Conservation (phyloP, 2,329 filamentous ascomycete species). For the Phaeoacremonium minimum region DNA sequence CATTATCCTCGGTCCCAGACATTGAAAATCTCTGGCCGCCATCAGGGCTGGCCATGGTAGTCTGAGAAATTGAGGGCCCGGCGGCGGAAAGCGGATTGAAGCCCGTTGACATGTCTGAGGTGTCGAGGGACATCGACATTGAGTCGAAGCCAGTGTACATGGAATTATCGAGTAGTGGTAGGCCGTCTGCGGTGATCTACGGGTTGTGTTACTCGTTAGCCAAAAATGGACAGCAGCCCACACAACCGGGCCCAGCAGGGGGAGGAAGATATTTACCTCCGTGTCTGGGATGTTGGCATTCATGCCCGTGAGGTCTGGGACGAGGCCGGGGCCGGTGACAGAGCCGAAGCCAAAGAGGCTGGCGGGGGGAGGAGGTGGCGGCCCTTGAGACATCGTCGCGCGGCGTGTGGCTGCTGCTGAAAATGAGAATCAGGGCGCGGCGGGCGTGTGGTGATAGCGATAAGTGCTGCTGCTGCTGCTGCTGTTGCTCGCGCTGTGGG, state of each 20-base stretch:
- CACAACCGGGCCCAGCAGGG: not conserved
- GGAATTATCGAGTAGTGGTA: slow-evolving; percentile 37
- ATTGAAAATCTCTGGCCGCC: slow-evolving; percentile 10
- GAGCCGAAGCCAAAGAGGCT: slow-evolving; percentile 12
- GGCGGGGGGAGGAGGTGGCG: slow-evolving; percentile 8
- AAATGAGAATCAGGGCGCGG: too few relatives aligned
- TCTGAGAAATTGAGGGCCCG: slow-evolving; percentile 2
- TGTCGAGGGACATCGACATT: slow-evolving; percentile 39
- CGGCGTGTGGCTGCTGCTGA: too few relatives aligned
- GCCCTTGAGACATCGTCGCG: slow-evolving; percentile 12
- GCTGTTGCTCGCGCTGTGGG: too few relatives aligned
- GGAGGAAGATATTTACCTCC: slow-evolving; percentile 10
- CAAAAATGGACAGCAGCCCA: not conserved
- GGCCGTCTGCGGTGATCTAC: slow-evolving; percentile 20
- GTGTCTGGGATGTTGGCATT: slow-evolving; percentile 6
- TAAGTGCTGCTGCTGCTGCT: too few relatives aligned
- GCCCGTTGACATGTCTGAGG: slow-evolving; percentile 20
- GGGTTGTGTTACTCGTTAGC: too few relatives aligned
- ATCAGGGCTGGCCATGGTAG: slow-evolving; percentile 1
- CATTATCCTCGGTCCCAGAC: slow-evolving; percentile 17
- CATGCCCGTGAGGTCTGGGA: not conserved
- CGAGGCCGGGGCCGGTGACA: not conserved
- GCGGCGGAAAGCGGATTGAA: slow-evolving; percentile 18
- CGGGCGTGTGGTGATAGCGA: too few relatives aligned
- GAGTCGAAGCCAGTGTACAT: slow-evolving; percentile 28